These are phyloP conservation scores for Stemphylium beticola DNA, from an alignment of 2,329 filamentous ascomycete species.

Conservation along the genomic window DNA sequence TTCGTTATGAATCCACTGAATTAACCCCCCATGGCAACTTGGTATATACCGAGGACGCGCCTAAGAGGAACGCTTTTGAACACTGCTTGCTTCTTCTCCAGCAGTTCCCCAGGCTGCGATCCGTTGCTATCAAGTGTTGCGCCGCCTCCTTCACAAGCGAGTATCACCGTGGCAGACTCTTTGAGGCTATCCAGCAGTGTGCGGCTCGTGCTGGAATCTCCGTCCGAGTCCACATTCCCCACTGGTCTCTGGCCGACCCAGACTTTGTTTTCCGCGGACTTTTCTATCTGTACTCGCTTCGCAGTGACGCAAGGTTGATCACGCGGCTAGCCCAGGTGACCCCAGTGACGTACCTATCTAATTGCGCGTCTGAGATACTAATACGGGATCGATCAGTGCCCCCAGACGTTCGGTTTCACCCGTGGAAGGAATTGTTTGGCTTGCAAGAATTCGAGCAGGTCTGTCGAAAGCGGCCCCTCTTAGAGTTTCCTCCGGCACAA, in stretches of 20 bases:
- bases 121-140: constrained; percentile 1
- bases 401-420: not conserved
- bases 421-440: not conserved
- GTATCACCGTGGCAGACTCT: constrained; percentile 1
- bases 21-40: not conserved
- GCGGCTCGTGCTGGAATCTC: not conserved
- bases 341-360: not conserved
- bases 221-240: constrained; percentile 2
- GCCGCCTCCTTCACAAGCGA: not conserved
- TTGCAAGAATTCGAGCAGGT: not conserved
- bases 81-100: not conserved
- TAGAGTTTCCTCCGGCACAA: not conserved
- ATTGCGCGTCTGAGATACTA: not conserved
- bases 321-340: not conserved
- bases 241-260: constrained; percentile 1
- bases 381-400: not conserved
- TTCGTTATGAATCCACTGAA: not conserved
- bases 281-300: constrained; percentile 1
- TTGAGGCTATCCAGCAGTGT: not conserved
- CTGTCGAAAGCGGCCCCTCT: not conserved
- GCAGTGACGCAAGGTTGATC: not conserved
- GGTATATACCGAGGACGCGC: not conserved
- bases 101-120: not conserved
- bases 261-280: constrained; percentile 1
- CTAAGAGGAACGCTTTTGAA: not conserved